Evolutionary conservation across 2,329 filamentous ascomycete genomes (phyloP).

Genomic region (Chaetomium olivaceum): DNA sequence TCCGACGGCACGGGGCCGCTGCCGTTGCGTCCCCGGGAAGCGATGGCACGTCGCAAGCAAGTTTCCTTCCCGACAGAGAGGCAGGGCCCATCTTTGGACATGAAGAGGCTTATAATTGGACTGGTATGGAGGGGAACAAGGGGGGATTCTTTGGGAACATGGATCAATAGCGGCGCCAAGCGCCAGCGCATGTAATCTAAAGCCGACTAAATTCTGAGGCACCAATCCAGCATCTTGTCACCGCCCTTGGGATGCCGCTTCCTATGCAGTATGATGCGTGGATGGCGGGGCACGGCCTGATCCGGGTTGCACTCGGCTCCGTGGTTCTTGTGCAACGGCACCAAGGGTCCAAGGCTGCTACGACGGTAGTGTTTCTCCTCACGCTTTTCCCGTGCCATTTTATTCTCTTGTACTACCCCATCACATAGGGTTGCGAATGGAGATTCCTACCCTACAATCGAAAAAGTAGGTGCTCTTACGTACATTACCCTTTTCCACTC

Average conservation of each 20-base stretch:
- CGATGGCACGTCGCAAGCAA: background rate
- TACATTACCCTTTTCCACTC: background rate
- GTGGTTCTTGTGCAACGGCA: background rate
- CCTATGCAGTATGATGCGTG: background rate
- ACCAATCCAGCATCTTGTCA: background rate
- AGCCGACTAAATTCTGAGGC: background rate
- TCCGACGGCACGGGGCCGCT: background rate
- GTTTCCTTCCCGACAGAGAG: background rate
- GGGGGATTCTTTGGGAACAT: background rate
- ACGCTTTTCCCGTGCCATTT: background rate
- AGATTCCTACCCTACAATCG: background rate
- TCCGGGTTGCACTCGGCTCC: background rate
- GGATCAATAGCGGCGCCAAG: background rate
- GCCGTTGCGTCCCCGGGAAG: background rate
- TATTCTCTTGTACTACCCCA: background rate
- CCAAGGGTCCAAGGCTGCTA: background rate
- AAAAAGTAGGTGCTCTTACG: too few species aligned
- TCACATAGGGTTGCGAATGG: background rate
- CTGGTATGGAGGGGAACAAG: background rate
- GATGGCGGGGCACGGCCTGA: background rate
- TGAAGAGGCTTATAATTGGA: background rate
- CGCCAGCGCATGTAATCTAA: background rate
- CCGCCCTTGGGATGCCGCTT: background rate
- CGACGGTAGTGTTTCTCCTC: background rate
- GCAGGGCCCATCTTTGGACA: background rate